Percentiles rank a stretch among this genome's conserved stretches.
Evolutionary conservation across 805 yeast species (phyloP).

Genomic region (Sungouiozyma ichnusensis): DNA sequence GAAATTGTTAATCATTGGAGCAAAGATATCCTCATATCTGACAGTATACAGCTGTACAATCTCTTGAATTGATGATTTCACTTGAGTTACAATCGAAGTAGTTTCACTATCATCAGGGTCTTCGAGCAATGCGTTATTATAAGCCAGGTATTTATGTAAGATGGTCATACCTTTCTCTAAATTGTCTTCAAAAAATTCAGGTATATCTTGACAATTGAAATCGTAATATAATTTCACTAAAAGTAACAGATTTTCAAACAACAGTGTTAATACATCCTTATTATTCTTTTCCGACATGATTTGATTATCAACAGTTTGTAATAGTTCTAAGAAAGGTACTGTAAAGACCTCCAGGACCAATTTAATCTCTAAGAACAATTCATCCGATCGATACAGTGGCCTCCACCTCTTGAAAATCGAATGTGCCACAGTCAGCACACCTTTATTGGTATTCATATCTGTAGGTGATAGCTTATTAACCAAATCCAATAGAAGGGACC

Average conservation of each 20-base stretch:
- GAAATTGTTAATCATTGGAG: conserved; percentile 62
- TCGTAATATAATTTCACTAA: conserved; percentile 81
- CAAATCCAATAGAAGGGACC: conserved; percentile 59
- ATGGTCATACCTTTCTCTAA: conserved; percentile 66
- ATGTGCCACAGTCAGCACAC: conserved; percentile 86
- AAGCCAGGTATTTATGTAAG: conserved; percentile 69
- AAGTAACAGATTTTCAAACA: conserved; percentile 61
- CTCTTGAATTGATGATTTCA: conserved; percentile 78
- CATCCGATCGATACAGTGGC: conserved; percentile 86
- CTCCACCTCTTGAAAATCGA: conserved; percentile 96
- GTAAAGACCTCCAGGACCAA: conserved; percentile 78
- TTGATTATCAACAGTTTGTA: conserved; percentile 54
- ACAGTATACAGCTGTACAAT: conserved; percentile 76
- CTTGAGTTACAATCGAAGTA: conserved; percentile 55
- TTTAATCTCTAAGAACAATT: conserved; percentile 74
- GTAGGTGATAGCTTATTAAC: conserved; percentile 51
- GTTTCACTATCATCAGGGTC: conserved; percentile 51
- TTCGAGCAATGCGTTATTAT: conserved; percentile 43
- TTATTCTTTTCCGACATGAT: conserved; percentile 40
- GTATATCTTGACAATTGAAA: conserved; percentile 94
- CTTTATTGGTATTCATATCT: conserved; percentile 69
- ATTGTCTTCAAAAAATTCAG: conserved; percentile 95
- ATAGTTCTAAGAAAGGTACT: conserved; percentile 62
- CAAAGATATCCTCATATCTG: conserved; percentile 86
- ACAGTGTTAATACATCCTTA: conserved; percentile 40